phyloP scores from a whole-genome alignment of 1,139 yeast species.

The Pichia sp. region DNA sequence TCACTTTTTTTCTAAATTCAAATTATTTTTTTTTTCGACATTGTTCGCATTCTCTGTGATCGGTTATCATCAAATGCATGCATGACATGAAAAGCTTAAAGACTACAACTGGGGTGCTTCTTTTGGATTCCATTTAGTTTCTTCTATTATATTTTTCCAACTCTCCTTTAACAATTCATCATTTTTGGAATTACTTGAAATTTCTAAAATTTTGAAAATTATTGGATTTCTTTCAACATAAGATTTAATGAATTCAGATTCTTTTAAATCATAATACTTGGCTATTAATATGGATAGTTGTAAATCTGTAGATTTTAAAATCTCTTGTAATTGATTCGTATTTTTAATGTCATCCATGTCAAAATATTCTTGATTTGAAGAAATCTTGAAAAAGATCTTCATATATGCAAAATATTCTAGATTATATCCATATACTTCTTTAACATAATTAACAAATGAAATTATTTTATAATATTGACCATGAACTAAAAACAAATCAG shows the following conservation, averaged over 20 bases:
- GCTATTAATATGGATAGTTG: neutral
- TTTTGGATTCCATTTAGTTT: neutral
- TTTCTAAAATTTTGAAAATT: neutral
- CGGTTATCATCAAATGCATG: no score
- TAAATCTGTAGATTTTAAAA: neutral
- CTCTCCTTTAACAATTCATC: neutral
- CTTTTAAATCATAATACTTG: neutral
- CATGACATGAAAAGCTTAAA: no score
- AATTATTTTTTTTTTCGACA: no score
- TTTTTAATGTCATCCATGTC: neutral
- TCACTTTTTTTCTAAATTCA: no score
- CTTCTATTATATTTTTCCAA: neutral
- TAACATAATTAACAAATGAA: conserved; percentile 6
- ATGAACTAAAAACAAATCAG: neutral
- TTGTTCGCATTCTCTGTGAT: no score
- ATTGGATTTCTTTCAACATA: neutral
- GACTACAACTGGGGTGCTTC: neutral
- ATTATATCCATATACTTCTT: conserved; percentile 1
- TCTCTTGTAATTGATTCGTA: neutral
- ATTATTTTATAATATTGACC: conserved; percentile 5
- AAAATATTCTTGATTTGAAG: neutral
- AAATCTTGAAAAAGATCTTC: neutral
- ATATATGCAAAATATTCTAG: conserved; percentile 4
- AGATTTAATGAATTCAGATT: neutral
- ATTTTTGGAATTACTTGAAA: neutral